A percentile compares a stretch with the other conserved stretches of the same genome.
These are phyloP conservation scores for Scenedesmus sp. DNA, from an alignment of 163 green algal species.

Conservation along the genomic window DNA sequence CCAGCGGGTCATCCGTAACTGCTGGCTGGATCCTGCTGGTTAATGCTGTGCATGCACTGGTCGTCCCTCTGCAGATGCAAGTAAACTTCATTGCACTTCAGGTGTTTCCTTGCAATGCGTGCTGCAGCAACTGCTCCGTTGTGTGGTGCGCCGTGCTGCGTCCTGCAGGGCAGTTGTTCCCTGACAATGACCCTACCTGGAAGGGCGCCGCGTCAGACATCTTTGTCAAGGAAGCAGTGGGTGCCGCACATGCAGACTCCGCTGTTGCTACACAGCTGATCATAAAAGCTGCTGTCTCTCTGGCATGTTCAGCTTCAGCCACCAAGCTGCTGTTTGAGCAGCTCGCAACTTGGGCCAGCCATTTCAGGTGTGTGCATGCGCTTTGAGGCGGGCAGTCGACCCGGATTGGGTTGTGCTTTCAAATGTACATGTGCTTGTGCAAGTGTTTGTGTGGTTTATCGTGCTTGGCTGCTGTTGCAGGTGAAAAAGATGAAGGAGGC, in stretches of 20 bases:
- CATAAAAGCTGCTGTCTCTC: background rate
- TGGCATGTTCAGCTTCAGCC: background rate
- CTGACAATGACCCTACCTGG: constrained; percentile 99
- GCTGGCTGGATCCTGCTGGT: too few relatives aligned
- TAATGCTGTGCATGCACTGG: background rate
- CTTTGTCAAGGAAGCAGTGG: constrained; percentile 94
- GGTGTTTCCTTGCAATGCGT: background rate
- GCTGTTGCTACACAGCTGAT: background rate
- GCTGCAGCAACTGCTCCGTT: background rate
- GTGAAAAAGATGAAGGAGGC: constrained; percentile 84
- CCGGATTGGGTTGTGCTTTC: too few relatives aligned
- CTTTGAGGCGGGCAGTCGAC: background rate
- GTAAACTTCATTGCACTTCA: background rate
- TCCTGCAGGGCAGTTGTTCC: constrained; percentile 94
- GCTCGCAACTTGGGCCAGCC: background rate
- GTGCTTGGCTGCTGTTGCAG: constrained; percentile 60
- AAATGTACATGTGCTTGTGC: background rate
- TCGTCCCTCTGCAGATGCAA: background rate
- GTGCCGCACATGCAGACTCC: constrained; percentile 8
- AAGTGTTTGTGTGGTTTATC: background rate
- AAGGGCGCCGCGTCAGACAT: constrained; percentile 94
- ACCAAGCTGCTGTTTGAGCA: background rate
- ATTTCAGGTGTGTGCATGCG: background rate
- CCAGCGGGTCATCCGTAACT: background rate
- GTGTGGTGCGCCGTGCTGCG: background rate